Percentiles rank a stretch among this genome's conserved stretches.
Evolutionary conservation across 352 stramenopile species (phyloP).

Genomic region (Pythium utonaiense): DNA sequence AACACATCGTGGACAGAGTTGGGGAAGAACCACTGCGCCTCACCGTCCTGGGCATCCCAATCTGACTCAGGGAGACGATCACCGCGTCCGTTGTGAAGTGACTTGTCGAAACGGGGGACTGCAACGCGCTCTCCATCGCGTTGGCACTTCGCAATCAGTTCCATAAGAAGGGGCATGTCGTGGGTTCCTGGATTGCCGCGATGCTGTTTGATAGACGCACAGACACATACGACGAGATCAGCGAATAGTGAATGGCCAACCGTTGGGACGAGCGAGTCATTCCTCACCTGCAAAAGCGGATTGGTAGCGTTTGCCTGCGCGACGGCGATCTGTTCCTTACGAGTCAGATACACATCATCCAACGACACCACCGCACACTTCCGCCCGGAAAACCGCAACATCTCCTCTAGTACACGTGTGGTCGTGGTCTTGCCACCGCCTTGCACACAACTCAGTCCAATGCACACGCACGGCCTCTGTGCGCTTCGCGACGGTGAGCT

Average conservation of each 20-base stretch:
- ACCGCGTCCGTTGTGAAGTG: slow-evolving; percentile 59
- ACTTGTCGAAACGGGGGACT: slow-evolving; percentile 82
- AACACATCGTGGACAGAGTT: no score
- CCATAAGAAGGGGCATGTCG: slow-evolving; percentile 62
- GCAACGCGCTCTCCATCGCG: slow-evolving; percentile 34
- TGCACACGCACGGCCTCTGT: slow-evolving; percentile 39
- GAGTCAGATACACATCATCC: slow-evolving; percentile 81
- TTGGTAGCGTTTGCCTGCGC: slow-evolving; percentile 58
- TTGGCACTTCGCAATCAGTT: slow-evolving; percentile 60
- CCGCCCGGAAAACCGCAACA: slow-evolving; percentile 47
- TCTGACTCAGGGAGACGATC: slow-evolving; percentile 54
- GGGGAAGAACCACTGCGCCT: background rate
- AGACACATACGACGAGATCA: no score
- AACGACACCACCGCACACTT: slow-evolving; percentile 74
- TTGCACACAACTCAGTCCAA: slow-evolving; percentile 82
- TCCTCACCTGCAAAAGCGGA: slow-evolving; percentile 72
- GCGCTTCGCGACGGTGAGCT: slow-evolving; percentile 20
- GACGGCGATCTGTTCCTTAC: slow-evolving; percentile 58
- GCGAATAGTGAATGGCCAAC: no score
- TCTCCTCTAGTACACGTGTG: slow-evolving; percentile 64
- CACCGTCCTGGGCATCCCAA: slow-evolving; percentile 66
- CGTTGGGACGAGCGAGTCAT: no score
- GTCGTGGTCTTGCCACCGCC: slow-evolving; percentile 83
- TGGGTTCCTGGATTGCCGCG: slow-evolving; percentile 83
- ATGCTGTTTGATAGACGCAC: slow-evolving; percentile 40